Base-by-base conservation (phyloP, 495 filamentous ascomycete genomes). In the Hypoxylon lienhwacheense region DNA sequence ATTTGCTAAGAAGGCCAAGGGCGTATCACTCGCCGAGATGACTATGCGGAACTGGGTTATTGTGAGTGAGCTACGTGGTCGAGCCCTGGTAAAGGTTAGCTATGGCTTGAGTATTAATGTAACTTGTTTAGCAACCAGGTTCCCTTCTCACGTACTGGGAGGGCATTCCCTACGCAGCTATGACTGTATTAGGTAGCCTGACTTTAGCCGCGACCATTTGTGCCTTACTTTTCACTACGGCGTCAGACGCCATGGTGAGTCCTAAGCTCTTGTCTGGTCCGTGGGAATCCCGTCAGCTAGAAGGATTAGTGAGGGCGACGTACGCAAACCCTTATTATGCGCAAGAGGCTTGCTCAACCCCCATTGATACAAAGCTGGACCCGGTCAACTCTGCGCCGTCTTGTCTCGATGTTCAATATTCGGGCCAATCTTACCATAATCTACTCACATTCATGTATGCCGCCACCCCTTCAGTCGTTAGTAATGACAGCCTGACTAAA, bases 1-100 rank as follows among this genome's bases (percentile, higher is more conserved):
- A 0, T 72, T 87, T 33, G 75, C 72, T 8, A 73, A 72, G 34
- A 66, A 74, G 11, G 80, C 77, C 0, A 63, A 65, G 32, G 87
- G 88, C 0, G 76, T 90, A 41, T 87, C 81, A 4, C 77, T 91
- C 14, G 81, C 87, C 0, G 87, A 90, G 59, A 81, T 90, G 74
- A 77, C 74, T 2, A 83, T 87, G 81, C 67, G 83, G 26, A 74
- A 70, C 31, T 79, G 76, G 76, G 68, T 78, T 5, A 68, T 77
- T 34, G 68, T 71, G 25, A 61, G 68, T 63, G 8, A 26, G 15
- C 42, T 3, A 36, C 14, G n/a, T n/a, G 10, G 24, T 3, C 22
- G 22, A n/a, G 16, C 36, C 10, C 36, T 6, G 14, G n/a, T 5
- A 14, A 7, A 7, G 44, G 1, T n/a, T 14, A 33, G n/a, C 10